Base-by-base conservation (phyloP, 257 asterid genomes). In the Solanum piurae region DNA sequence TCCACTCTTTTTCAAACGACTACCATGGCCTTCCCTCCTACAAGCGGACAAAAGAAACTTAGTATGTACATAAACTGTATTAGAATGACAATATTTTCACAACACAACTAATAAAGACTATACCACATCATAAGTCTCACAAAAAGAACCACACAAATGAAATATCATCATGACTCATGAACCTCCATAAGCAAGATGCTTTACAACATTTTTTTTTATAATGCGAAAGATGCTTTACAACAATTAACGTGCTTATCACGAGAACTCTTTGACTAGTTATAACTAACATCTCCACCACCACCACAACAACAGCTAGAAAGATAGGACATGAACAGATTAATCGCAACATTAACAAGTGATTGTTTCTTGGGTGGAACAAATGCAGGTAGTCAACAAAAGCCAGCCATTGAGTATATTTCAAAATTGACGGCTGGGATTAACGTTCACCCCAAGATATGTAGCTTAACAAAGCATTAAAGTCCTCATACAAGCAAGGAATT, bases 21-120 rank as follows among this genome's bases (percentile, higher is more conserved):
- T 95, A 92, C 89, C 95, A 94, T 92, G 95, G 93, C 95, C 93
- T 92, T 91, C 92, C 88, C 91, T 91, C 94, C 98, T 94, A 93
- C 89, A 46, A 80, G 66, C 42, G 20, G 68, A 46, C 27, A 46
- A 46, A 46, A 80, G 16, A 29, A 80, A 46, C 83, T 76, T 76
- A 76, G 40, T 46, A 18, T 80, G 68, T 80, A 14, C 5, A 79
- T 44, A 46, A 42, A 9, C 3, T 25, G 34, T 12, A 44, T 44
- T 27, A 44, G 42, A n/a, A 80, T 5, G 16, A 29, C 25, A 49
- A 44, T 29, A 46, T 27, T 46, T 29, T 29, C 85, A 80, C 55
- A 46, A 46, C n/a, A 46, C 5, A 80, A 80, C 20, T 29, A 46
- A 46, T 21, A 27, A 25, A 77, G 27, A 16, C 55, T 33, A 46